Percentiles rank a stretch among this genome's conserved stretches.
These are phyloP conservation scores for Lablab purpureus DNA, from an alignment of 306 rosid genomes.

Conservation along the genomic window DNA sequence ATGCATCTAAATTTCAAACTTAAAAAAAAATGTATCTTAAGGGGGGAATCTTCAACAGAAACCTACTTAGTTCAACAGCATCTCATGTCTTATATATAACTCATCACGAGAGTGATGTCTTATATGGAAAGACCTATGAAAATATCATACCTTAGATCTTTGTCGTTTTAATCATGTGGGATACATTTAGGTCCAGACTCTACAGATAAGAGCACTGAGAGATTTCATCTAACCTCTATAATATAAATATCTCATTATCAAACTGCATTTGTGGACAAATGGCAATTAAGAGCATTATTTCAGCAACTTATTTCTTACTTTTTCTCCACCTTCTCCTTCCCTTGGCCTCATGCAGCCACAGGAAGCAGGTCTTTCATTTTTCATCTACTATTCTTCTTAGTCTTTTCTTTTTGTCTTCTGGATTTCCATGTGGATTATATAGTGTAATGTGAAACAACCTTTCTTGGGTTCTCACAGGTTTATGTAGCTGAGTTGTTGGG, in stretches of 20 bases:
- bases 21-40: too few relatives aligned
- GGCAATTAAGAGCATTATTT: conserved; percentile 26
- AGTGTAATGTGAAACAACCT: conserved; percentile 23
- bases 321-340: conserved; percentile 38
- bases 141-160: conserved; percentile 26
- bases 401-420: background rate
- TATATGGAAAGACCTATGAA: conserved; percentile 4
- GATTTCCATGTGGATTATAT: background rate
- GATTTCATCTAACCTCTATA: conserved; percentile 38
- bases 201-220: conserved; percentile 43
- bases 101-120: conserved; percentile 10
- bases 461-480: conserved; percentile 51
- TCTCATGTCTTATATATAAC: background rate
- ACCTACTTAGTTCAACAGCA: background rate
- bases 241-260: conserved; percentile 37
- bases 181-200: conserved; percentile 18
- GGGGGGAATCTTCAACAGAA: background rate
- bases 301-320: conserved; percentile 15
- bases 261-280: conserved; percentile 39
- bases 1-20: too few relatives aligned
- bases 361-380: conserved; percentile 40
- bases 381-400: background rate
- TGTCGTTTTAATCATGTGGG: conserved; percentile 27
- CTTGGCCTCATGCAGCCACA: conserved; percentile 44
- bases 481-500: conserved; percentile 73